Evolutionary conservation across 345 rosid genomes (phyloP), one percentile per base, ranked within the genome.

Genomic region (Eucalyptus cladocalyx): DNA sequence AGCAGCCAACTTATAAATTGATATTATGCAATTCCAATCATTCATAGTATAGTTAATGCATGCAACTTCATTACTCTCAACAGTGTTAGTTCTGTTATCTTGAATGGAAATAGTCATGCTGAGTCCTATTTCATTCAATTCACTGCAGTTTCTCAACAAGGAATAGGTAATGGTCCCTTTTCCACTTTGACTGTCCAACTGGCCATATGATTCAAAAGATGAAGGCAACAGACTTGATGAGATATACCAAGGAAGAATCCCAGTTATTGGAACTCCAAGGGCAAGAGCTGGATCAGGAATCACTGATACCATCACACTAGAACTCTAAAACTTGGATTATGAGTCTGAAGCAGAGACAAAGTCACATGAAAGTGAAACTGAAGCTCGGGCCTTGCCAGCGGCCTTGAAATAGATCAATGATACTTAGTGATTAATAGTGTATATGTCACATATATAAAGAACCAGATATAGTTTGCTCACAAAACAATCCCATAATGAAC

Each of bases 261-360:
- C 95, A 87, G 99, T 94, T 88, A 95, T 92, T 86, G 97, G 97
- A 89, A 87, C 92, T 87, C 99, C 99, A 87, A 94, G 98, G 65
- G 96, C 93, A 92, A 97, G 95, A 88, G 98, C 97, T 89, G 95
- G 96, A 92, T 93, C 93, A 89, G 99, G 93, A 89, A 96, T 95
- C 92, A 96, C 97, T 24, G 92, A 91, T 89, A 97, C 87, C 53
- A 92, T 92, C 89, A 93, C n/a, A 45, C 96, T 94, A 87, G 98
- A 96, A 91, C 92, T 91, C 86, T 97, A 97, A 81, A 92, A 87
- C 94, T 94, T 96, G 43, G 98, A 93, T 89, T 93, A 91, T 53
- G 94, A 94, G 92, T 91, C 92, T 56, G 95, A 91, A 90, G 94
- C 93, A 91, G 96, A 93, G 88, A 91, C 91, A 51, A 95, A 95